Evolutionary conservation across 1,139 yeast species (phyloP).

Genomic region (Maudiozyma humilis): DNA sequence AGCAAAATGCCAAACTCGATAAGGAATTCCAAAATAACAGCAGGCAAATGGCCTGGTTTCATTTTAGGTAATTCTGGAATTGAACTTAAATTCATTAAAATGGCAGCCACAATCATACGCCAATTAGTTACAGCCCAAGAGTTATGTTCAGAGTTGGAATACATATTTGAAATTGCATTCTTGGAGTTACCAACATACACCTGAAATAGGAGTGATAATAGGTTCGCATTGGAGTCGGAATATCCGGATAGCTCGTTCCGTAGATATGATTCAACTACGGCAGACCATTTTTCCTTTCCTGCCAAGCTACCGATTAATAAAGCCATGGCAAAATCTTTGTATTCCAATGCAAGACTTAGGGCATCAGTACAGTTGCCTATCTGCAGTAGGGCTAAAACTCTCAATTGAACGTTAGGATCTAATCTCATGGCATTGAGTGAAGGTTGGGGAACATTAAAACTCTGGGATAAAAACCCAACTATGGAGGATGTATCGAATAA

Average conservation of each 20-base stretch:
- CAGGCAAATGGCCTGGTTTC: conserved; percentile 24
- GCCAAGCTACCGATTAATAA: conserved; percentile 59
- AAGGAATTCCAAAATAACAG: conserved; percentile 40
- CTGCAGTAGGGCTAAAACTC: conserved; percentile 36
- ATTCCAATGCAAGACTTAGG: conserved; percentile 49
- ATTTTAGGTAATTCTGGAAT: conserved; percentile 3
- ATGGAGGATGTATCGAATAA: conserved; percentile 28
- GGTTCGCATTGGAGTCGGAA: conserved; percentile 27
- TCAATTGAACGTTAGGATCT: conserved; percentile 21
- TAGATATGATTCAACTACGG: conserved; percentile 46
- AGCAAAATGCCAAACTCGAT: conserved; percentile 49
- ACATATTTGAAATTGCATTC: conserved; percentile 45
- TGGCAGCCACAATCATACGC: conserved; percentile 43
- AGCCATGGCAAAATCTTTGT: conserved; percentile 73
- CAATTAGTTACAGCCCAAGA: conserved; percentile 46
- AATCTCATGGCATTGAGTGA: conserved; percentile 21
- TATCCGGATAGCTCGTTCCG: conserved; percentile 42
- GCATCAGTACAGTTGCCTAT: conserved; percentile 64
- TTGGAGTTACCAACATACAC: conserved; percentile 57
- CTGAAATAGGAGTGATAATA: conserved; percentile 54
- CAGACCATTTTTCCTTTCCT: conserved; percentile 55
- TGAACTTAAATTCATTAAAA: conserved; percentile 23
- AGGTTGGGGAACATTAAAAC: conserved; percentile 15
- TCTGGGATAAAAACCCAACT: conserved; percentile 20
- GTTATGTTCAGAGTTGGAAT: conserved; percentile 34